A percentile compares a stretch with the other conserved stretches of the same genome.
These are phyloP conservation scores for Lagenidium sp. DNA, from an alignment of 352 stramenopile genomes.

Conservation along the genomic window DNA sequence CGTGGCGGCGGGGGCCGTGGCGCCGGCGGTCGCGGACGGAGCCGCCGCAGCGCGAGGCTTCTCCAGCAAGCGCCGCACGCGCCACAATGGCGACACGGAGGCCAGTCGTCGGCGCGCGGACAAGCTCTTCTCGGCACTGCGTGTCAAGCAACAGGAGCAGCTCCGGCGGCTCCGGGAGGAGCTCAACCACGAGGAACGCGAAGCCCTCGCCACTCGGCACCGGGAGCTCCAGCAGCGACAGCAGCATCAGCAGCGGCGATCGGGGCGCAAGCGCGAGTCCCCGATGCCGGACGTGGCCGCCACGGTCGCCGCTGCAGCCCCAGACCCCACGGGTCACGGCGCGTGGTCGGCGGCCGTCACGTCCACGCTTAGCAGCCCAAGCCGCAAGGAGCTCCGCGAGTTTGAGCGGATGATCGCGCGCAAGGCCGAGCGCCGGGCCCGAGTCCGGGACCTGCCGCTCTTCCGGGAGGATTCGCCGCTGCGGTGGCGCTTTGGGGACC, in stretches of 20 bases:
- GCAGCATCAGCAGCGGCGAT: too few species aligned
- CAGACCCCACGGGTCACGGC: too few species aligned
- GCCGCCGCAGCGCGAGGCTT: constrained; percentile 1
- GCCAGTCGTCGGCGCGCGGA: constrained; percentile 10
- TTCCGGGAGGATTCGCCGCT: constrained; percentile 51
- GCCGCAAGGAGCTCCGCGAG: constrained; percentile 20
- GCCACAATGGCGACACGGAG: constrained; percentile 3
- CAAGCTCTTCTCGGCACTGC: constrained; percentile 21
- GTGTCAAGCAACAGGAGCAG: constrained; percentile 21
- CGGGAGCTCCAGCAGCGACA: background rate
- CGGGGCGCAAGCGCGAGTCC: background rate
- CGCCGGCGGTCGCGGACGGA: background rate
- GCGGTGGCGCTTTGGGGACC: constrained; percentile 28
- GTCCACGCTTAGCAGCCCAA: background rate
- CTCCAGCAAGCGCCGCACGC: constrained; percentile 21
- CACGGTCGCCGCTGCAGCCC: background rate
- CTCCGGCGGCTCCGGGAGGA: constrained; percentile 12
- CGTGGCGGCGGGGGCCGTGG: background rate
- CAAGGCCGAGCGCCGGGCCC: constrained; percentile 38
- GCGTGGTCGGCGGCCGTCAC: too few species aligned
- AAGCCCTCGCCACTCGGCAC: constrained; percentile 1
- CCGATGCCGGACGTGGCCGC: background rate
- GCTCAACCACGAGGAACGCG: constrained; percentile 11
- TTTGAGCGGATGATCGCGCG: constrained; percentile 41
- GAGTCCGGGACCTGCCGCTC: constrained; percentile 57